These are phyloP conservation scores for Metschnikowia matae DNA, from an alignment of 805 yeast genomes.

Conservation along the genomic window DNA sequence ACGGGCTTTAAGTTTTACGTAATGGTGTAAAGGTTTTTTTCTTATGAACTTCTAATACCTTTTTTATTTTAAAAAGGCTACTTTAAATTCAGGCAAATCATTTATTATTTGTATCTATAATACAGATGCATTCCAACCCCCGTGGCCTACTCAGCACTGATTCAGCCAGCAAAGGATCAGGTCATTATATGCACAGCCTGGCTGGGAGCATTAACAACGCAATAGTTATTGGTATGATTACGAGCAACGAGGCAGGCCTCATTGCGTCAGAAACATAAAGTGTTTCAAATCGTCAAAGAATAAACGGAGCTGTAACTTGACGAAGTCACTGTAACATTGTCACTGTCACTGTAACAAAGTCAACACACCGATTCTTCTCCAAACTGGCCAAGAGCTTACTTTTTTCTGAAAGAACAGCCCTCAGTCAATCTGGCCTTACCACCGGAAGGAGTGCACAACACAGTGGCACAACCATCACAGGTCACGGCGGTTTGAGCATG, in stretches of 20 bases:
- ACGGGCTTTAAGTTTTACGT: neutral
- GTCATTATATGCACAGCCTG: slow-evolving; percentile 16
- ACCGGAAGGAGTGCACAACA: slow-evolving; percentile 98
- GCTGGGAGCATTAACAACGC: slow-evolving; percentile 5
- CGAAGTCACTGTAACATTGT: too few relatives aligned
- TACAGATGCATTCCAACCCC: slow-evolving; percentile 18
- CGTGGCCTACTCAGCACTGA: slow-evolving; percentile 18
- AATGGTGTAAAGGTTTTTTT: too few relatives aligned
- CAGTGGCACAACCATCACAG: slow-evolving; percentile 98
- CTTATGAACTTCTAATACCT: too few relatives aligned
- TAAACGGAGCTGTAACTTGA: too few relatives aligned
- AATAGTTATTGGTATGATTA: slow-evolving; percentile 1
- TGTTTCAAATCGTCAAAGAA: neutral
- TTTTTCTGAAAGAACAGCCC: slow-evolving; percentile 99
- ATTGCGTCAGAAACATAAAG: neutral
- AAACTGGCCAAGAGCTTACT: slow-evolving; percentile 47
- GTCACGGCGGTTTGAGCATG: slow-evolving; percentile 99
- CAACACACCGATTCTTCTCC: too few relatives aligned
- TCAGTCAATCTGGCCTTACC: slow-evolving; percentile 99
- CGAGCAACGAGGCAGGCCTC: slow-evolving; percentile 3
- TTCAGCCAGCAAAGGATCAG: slow-evolving; percentile 13
- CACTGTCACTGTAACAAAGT: too few relatives aligned
- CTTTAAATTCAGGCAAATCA: neutral
- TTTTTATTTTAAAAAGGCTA: too few relatives aligned
- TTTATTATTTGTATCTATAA: slow-evolving; percentile 11